These are phyloP conservation scores for Carallia brachiata DNA, from an alignment of 345 rosid genomes.

Conservation along the genomic window DNA sequence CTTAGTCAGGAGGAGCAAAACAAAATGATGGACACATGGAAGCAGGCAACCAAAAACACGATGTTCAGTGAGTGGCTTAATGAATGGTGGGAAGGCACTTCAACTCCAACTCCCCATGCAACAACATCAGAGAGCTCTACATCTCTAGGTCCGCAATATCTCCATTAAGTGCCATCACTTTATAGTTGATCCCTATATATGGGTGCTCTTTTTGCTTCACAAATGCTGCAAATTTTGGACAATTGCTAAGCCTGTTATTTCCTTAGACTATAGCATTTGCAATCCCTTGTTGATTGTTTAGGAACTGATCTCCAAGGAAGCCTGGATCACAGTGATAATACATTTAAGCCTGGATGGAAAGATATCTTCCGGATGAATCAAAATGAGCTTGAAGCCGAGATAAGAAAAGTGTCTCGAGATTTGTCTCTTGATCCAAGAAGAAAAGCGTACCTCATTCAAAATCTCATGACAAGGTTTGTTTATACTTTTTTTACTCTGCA, in stretches of 20 bases:
- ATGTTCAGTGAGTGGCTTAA: slow-evolving; percentile 67
- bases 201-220: neutral
- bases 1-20: slow-evolving; percentile 63
- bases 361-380: slow-evolving; percentile 71
- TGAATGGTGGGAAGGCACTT: slow-evolving; percentile 58
- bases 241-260: slow-evolving; percentile 7
- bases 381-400: slow-evolving; percentile 64
- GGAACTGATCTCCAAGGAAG: slow-evolving; percentile 43
- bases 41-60: slow-evolving; percentile 60
- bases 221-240: slow-evolving; percentile 8
- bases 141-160: slow-evolving; percentile 38
- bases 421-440: slow-evolving; percentile 74
- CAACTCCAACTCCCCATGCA: slow-evolving; percentile 24
- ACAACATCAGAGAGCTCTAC: slow-evolving; percentile 44
- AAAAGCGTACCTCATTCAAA: slow-evolving; percentile 67
- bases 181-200: too few relatives aligned
- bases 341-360: slow-evolving; percentile 67
- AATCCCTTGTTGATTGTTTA: slow-evolving; percentile 5
- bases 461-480: slow-evolving; percentile 70
- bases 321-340: slow-evolving; percentile 44
- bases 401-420: slow-evolving; percentile 73
- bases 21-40: slow-evolving; percentile 65
- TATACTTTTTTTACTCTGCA: neutral
- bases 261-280: slow-evolving; percentile 1
- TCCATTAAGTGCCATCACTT: neutral